phyloP scores from a whole-genome alignment of 2,329 filamentous ascomycete species.

The Colletotrichum musae region DNA sequence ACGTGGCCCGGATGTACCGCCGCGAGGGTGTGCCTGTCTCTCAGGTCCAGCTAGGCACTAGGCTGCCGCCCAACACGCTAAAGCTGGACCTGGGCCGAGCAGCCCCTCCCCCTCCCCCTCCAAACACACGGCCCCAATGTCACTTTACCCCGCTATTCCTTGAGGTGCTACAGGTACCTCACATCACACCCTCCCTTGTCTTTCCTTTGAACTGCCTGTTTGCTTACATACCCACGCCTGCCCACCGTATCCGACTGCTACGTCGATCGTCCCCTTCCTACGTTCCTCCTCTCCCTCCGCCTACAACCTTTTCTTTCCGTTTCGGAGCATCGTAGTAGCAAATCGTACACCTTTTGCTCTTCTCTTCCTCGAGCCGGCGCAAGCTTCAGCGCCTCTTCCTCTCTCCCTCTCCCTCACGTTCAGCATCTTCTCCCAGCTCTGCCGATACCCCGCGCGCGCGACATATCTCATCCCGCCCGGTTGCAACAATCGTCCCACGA shows the following conservation, averaged over 20 bases:
- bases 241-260: constrained; percentile 17
- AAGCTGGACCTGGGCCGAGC: constrained; percentile 14
- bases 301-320: constrained; percentile 7
- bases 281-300: constrained; percentile 6
- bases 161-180: background rate
- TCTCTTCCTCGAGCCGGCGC: background rate
- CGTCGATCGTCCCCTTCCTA: constrained; percentile 3
- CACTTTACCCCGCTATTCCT: constrained; percentile 28
- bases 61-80: background rate
- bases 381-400: background rate
- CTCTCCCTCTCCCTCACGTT: background rate
- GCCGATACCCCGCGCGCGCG: constrained; percentile 16
- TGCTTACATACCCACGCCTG: constrained; percentile 25
- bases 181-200: background rate
- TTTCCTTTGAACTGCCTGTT: background rate
- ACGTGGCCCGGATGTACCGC: constrained; percentile 16
- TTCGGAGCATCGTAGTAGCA: background rate
- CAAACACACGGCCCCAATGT: constrained; percentile 23
- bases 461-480: constrained; percentile 2
- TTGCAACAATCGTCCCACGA: constrained; percentile 19
- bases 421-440: background rate
- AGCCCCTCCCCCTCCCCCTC: constrained; percentile 21
- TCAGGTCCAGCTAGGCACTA: background rate
- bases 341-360: background rate
- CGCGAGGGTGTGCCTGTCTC: constrained; percentile 16